Base-by-base conservation (phyloP, 306 rosid genomes). In the Cucurbita pepo region DNA sequence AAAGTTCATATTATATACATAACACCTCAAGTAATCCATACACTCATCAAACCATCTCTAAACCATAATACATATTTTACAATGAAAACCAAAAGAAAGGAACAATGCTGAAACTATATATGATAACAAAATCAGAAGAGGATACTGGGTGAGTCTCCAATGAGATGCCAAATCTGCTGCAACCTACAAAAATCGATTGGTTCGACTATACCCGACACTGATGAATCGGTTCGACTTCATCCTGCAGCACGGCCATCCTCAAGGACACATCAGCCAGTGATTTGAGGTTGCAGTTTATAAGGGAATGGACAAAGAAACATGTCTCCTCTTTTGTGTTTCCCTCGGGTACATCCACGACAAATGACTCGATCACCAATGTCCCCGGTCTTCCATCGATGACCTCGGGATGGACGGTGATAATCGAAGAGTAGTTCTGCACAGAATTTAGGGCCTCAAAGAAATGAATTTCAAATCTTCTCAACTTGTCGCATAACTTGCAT, bases 321-420 rank as follows among this genome's bases (percentile, higher is more conserved):
- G 77, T 73, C 77, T 73, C 77, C 55, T 73, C 77, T 57, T 56
- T 73, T 4, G 77, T 73, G 57, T 73, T 73, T 56, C 77, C 77
- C 41, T 57, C 57, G 1, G 77, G 77, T 57, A 73, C 77, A 10
- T 73, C 77, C 47, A 73, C 69, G 0, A 73, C 44, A 12, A 56
- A 73, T 15, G 77, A 73, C 44, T 73, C 77, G 1, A 73, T 18
- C 25, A 73, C 77, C 4, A 56, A n/a, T 10, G 77, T 73, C 30
- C 77, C 77, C 10, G 77, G 57, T 45, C 77, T 73, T 58, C 77
- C 77, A 45, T 73, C 77, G 5, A 73, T 41, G 5, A 58, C 56
- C 45, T 73, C 57, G 6, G 77, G 69, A 73, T 73, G 77, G 69
- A 73, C 77, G 7, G 77, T 73, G 41, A 73, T 73, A 7, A 73